Evolutionary conservation across 23 red algal genomes (phyloP), one percentile per base, ranked within the genome.

Genomic region (Gracilariopsis chorda): DNA sequence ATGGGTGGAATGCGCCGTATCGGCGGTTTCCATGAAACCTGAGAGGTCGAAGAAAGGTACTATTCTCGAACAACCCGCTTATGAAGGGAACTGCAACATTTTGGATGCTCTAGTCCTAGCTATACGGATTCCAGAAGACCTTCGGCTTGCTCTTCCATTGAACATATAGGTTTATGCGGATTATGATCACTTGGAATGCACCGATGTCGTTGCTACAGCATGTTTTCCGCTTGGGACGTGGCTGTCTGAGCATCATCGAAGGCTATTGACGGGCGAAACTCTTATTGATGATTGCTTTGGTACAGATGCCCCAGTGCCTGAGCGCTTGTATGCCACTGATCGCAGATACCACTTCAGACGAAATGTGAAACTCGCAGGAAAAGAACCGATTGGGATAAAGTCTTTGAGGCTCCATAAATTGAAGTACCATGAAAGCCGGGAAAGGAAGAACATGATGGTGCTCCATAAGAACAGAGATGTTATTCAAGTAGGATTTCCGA

Each of bases 31-130:
- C 21, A 46, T 59, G 12, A 29, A 59, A n/a, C 47, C 86, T 7
- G 71, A 68, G 62, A 47, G 69, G 49, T 90, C 86, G 20, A 90
- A 77, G 30, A 24, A 39, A 16, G 86, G 86, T 34, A 75, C 86
- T 19, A 81, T 92, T 42, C 58, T 92, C 23, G 75, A 82, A 34
- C 75, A 56, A 20, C 75, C 75, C 4, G 72, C 74, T 14, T 92
- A 69, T 79, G 88, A 92, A 33, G 88, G 45, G 27, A 92, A 92
- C 76, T 81, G 73, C 30, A 69, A 65, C 36, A 80, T 92, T 40
- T 51, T 92, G 23, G 88, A 92, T 40, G 76, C 82, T 5, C 37
- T 92, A 2, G 53, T 92, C 27, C 77, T 92, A n/a, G 75, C 67
- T 17, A 82, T 92, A 14, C 41, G 46, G 71, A 82, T 92, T 24